Evolutionary conservation across 345 rosid genomes (phyloP), one percentile per base, ranked within the genome.

Genomic region (Boechera divaricarpa): DNA sequence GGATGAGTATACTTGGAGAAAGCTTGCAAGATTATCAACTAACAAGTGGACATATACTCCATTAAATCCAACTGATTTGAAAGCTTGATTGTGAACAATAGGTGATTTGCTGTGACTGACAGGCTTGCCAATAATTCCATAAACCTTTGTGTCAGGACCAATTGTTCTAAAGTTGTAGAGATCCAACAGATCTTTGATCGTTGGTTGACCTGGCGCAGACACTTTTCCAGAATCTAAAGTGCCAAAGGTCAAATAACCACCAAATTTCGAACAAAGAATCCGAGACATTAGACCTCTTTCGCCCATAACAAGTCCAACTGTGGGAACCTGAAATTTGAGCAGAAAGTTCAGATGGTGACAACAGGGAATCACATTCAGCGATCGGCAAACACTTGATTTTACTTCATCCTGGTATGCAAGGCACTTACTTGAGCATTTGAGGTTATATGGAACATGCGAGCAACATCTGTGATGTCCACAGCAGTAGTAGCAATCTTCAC

Each of bases 141-240:
- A 87, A 24, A 94, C 98, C 84, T 87, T 88, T 12, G 96, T 94
- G 67, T 92, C 98, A n/a, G 90, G 89, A 75, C 93, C 88, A 69
- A 92, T 82, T 59, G 80, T 85, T 77, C 97, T 84, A 79, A 94
- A 89, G 81, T 94, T 90, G 82, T 90, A 94, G 21, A 89, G 86
- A 77, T 89, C 83, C 84, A 92, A 72, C 72, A 92, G 77, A 72
- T 90, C 95, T 64, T 87, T 81, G 70, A 92, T 81, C 15, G 89
- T 90, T 49, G 98, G 98, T 82, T 94, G 98, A 70, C 98, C 97
- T 75, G 97, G 96, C 39, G 98, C 97, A 21, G 98, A 92, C 74
- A 88, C 86, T 73, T 84, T 72, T 63, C 94, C 97, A 6, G 87
- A 79, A 75, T 94, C 96, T 49, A 94, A 89, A 49, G 94, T 87